Conservation (phyloP, 108 stramenopile genomes). For the Fragilariopsis cylindrus region DNA sequence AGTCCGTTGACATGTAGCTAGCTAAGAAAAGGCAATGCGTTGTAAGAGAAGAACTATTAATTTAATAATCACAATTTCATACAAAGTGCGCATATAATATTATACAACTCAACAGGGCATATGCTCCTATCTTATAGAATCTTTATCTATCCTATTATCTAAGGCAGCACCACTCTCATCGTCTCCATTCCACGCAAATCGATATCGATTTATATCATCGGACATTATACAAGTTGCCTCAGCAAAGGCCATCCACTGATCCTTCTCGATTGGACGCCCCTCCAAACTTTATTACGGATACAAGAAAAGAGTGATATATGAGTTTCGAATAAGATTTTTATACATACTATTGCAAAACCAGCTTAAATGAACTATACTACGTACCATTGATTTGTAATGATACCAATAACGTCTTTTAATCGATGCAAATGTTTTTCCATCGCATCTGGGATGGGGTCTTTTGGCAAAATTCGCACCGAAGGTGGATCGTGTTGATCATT, state of each 20-base stretch:
- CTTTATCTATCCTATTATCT: no score
- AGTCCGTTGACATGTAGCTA: slow-evolving; percentile 8
- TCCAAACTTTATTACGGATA: background rate
- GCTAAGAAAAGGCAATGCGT: background rate
- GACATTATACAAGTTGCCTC: no score
- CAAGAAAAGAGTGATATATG: background rate
- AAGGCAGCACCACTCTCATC: no score
- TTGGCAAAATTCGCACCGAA: no score
- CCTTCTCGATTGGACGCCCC: background rate
- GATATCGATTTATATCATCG: no score
- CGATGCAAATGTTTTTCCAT: slow-evolving; percentile 2
- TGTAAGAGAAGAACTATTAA: background rate
- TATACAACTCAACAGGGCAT: no score
- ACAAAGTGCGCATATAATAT: no score
- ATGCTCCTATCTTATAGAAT: no score
- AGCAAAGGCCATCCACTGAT: background rate
- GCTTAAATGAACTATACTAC: background rate
- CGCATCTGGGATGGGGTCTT: slow-evolving; percentile 9
- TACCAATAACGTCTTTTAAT: background rate
- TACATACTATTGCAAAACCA: background rate
- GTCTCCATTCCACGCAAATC: no score
- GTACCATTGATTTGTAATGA: slow-evolving; percentile 6
- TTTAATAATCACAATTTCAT: background rate
- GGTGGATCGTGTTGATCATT: no score
- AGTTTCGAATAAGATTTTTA: no score